phyloP scores from a whole-genome alignment of 306 rosid species.

The Ammopiptanthus mongolicus region DNA sequence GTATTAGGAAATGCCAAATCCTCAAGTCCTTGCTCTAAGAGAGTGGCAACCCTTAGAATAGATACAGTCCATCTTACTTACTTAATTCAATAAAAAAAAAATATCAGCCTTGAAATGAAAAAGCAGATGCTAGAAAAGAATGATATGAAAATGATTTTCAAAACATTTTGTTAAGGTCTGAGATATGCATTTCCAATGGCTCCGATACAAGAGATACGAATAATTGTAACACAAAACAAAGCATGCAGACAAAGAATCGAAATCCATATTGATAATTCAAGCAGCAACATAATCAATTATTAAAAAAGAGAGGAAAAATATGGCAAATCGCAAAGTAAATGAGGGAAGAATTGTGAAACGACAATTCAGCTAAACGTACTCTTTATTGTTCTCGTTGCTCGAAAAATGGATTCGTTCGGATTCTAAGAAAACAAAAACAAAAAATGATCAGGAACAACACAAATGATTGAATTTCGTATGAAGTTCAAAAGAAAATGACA shows the following conservation, averaged over 20 bases:
- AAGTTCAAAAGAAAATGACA: constrained; percentile 16
- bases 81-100: neutral
- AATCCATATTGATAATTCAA: constrained; percentile 30
- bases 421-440: constrained; percentile 31
- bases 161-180: no score
- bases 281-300: constrained; percentile 13
- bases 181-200: neutral
- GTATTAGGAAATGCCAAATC: constrained; percentile 13
- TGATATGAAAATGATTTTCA: no score
- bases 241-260: constrained; percentile 33
- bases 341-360: constrained; percentile 8
- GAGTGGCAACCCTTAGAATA: no score
- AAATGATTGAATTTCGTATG: constrained; percentile 2
- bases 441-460: constrained; percentile 15
- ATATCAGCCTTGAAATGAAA: no score
- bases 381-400: constrained; percentile 36
- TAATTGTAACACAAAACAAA: constrained; percentile 13
- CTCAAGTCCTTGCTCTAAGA: neutral
- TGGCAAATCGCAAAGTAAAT: constrained; percentile 11
- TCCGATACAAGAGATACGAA: constrained; percentile 1
- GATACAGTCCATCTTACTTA: neutral
- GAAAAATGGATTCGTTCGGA: constrained; percentile 55
- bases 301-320: neutral
- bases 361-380: constrained; percentile 41
- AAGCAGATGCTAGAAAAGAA: no score